Percentiles rank a stretch among this genome's conserved stretches.
These are phyloP conservation scores for Ogataea ganodermae DNA, from an alignment of 805 yeast species.

Conservation along the genomic window DNA sequence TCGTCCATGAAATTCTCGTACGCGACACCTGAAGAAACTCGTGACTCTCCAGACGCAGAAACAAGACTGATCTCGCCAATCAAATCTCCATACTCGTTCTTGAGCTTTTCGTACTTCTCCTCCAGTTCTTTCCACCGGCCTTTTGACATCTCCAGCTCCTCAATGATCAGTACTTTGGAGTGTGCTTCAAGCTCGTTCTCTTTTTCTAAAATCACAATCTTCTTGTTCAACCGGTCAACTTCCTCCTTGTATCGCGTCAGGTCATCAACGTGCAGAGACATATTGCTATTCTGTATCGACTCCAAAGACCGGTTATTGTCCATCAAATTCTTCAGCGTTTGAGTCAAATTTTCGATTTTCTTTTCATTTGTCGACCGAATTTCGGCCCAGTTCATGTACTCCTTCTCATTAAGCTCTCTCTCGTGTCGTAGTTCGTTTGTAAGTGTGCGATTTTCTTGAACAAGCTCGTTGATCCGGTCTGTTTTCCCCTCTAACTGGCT, in stretches of 20 bases:
- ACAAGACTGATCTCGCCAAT: slow-evolving; percentile 26
- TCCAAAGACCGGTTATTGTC: slow-evolving; percentile 18
- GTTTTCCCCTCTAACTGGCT: slow-evolving; percentile 27
- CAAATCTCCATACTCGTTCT: slow-evolving; percentile 32
- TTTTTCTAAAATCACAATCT: slow-evolving; percentile 42
- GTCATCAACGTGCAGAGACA: slow-evolving; percentile 17
- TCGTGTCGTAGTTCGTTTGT: slow-evolving; percentile 31
- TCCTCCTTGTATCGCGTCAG: slow-evolving; percentile 19
- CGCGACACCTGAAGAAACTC: slow-evolving; percentile 1
- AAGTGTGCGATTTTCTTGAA: slow-evolving; percentile 28
- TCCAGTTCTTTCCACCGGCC: slow-evolving; percentile 36
- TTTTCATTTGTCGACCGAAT: slow-evolving; percentile 29
- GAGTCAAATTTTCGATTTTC: slow-evolving; percentile 28
- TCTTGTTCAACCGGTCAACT: slow-evolving; percentile 25
- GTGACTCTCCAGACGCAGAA: slow-evolving; percentile 9
- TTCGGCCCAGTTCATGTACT: slow-evolving; percentile 33
- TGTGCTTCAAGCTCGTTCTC: slow-evolving; percentile 55
- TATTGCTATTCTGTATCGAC: slow-evolving; percentile 12
- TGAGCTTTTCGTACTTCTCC: slow-evolving; percentile 29
- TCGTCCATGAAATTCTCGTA: slow-evolving; percentile 3
- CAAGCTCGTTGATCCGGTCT: slow-evolving; percentile 30
- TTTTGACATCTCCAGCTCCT: slow-evolving; percentile 53
- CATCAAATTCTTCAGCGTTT: slow-evolving; percentile 19
- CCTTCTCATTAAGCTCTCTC: slow-evolving; percentile 33
- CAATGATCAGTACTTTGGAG: slow-evolving; percentile 53